Evolutionary conservation across 495 filamentous ascomycete species (phyloP).

Genomic region (Delitschia confertaspora): DNA sequence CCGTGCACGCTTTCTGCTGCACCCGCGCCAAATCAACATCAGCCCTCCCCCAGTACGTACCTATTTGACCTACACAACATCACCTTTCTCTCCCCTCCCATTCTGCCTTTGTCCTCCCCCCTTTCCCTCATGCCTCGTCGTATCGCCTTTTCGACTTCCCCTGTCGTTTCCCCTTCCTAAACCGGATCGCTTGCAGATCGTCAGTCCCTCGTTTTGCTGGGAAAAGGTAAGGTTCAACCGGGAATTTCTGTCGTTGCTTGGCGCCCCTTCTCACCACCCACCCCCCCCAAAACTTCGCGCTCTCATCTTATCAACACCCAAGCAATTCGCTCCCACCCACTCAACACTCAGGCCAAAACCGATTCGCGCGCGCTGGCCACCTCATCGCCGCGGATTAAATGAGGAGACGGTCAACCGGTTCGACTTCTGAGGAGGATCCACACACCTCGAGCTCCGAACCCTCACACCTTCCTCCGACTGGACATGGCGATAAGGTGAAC

Average conservation of each 20-base stretch:
- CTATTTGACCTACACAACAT: too few species aligned
- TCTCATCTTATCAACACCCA: neutral
- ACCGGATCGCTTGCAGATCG: neutral
- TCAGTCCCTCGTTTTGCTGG: constrained; percentile 8
- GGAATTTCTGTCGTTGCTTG: constrained; percentile 5
- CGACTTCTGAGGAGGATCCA: constrained; percentile 5
- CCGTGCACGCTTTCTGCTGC: too few species aligned
- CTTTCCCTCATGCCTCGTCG: neutral
- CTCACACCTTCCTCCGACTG: neutral
- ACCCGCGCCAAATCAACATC: too few species aligned
- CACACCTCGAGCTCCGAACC: neutral
- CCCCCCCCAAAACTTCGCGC: neutral
- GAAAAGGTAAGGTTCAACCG: neutral
- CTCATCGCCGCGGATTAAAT: constrained; percentile 3
- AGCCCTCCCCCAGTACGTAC: too few species aligned
- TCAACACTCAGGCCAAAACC: neutral
- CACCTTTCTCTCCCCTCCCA: too few species aligned
- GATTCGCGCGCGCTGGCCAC: neutral
- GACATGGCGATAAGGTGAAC: constrained; percentile 9
- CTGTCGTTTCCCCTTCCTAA: neutral
- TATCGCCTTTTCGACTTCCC: neutral
- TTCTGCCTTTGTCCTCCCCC: neutral
- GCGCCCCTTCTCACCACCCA: neutral
- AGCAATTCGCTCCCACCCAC: neutral
- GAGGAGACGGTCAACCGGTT: constrained; percentile 10